A percentile compares a stretch with the other conserved stretches of the same genome.
phyloP scores from a whole-genome alignment of 108 stramenopile species.

The Stephanodiscus triporus region DNA sequence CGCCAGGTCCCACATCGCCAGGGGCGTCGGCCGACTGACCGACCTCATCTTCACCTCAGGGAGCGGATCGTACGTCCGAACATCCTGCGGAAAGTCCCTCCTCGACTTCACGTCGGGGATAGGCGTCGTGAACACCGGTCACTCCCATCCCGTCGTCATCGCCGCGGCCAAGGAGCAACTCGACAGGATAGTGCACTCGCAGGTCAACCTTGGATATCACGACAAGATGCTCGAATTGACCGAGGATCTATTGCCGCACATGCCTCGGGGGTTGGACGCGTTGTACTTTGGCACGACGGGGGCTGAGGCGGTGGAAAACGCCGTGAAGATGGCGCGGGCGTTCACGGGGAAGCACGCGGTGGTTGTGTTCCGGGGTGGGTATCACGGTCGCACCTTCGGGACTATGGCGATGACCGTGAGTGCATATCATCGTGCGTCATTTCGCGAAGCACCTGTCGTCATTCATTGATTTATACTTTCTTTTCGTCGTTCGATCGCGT shows the following conservation, averaged over 20 bases:
- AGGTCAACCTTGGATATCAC: conserved; percentile 55
- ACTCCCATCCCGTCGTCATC: conserved; percentile 69
- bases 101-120: conserved; percentile 78
- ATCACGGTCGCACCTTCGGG: conserved; percentile 74
- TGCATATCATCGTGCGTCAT: neutral
- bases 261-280: conserved; percentile 48
- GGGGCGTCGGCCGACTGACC: conserved; percentile 57
- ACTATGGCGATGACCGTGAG: conserved; percentile 77
- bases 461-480: neutral
- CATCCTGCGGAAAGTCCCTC: conserved; percentile 26
- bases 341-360: conserved; percentile 67
- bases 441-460: too few relatives aligned
- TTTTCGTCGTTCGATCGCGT: neutral
- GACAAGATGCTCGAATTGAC: conserved; percentile 68
- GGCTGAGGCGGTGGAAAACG: conserved; percentile 75
- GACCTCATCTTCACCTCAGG: conserved; percentile 58
- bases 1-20: conserved; percentile 37
- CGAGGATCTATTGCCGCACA: conserved; percentile 32
- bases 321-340: conserved; percentile 70
- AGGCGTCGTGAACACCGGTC: conserved; percentile 76
- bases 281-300: conserved; percentile 71
- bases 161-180: conserved; percentile 69
- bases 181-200: conserved; percentile 52
- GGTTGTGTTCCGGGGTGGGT: conserved; percentile 66
- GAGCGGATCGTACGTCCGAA: conserved; percentile 49